Percentiles rank a stretch among this genome's conserved stretches.
phyloP scores from a whole-genome alignment of 768 basidiomycete species.

The Agaricus subrufescens region DNA sequence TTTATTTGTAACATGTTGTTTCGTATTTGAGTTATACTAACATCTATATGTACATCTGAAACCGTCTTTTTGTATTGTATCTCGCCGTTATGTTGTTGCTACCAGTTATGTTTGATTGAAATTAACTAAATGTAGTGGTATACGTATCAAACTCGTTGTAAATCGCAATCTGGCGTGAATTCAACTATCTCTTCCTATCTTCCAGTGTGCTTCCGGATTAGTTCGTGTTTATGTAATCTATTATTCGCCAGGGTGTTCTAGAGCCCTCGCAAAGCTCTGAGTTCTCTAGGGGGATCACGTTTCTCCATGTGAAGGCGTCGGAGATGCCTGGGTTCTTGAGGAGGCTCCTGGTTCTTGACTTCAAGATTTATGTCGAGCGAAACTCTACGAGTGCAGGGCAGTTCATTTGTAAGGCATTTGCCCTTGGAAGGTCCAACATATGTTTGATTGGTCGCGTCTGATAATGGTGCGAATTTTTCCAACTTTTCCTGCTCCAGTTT shows the following conservation, averaged over 20 bases:
- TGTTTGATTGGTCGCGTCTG: too few relatives aligned
- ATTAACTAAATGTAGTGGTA: too few relatives aligned
- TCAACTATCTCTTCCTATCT: too few relatives aligned
- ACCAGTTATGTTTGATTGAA: too few relatives aligned
- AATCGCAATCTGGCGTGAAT: too few relatives aligned
- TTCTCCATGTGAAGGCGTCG: not conserved
- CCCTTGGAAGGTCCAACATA: too few relatives aligned
- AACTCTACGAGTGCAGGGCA: too few relatives aligned
- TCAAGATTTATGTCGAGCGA: not conserved
- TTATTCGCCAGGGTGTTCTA: not conserved
- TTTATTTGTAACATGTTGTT: constrained; percentile 46
- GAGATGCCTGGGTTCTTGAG: not conserved
- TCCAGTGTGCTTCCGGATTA: not conserved
- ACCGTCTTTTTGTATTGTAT: not conserved
- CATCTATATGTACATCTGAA: not conserved
- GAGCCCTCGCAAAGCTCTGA: not conserved
- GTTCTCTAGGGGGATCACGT: not conserved
- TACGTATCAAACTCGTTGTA: too few relatives aligned
- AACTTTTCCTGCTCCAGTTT: too few relatives aligned
- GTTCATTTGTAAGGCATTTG: too few relatives aligned
- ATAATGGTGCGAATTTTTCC: too few relatives aligned
- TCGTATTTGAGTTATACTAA: not conserved
- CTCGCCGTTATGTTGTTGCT: too few relatives aligned
- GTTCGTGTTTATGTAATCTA: not conserved
- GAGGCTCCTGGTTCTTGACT: not conserved